These are phyloP conservation scores for Malassezia cuniculi DNA, from an alignment of 1,284 basidiomycete species.

Conservation along the genomic window DNA sequence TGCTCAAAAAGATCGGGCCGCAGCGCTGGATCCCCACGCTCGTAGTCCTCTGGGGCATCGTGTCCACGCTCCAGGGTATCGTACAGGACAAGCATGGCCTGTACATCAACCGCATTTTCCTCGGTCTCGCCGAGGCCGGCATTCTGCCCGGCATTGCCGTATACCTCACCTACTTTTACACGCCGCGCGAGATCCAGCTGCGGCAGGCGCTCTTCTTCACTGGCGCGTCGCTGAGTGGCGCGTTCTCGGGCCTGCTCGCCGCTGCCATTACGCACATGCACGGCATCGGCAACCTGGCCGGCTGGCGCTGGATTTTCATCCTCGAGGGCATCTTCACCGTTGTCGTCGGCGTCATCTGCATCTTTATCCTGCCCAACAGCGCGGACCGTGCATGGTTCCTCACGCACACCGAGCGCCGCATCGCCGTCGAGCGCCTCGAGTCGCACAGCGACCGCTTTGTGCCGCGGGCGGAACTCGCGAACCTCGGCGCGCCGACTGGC, in stretches of 20 bases:
- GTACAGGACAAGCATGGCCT: constrained; percentile 27
- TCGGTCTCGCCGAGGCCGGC: constrained; percentile 29
- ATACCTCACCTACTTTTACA: constrained; percentile 38
- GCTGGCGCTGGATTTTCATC: constrained; percentile 37
- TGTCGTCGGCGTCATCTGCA: constrained; percentile 21
- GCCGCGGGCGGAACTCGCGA: constrained; percentile 6
- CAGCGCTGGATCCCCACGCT: constrained; percentile 30
- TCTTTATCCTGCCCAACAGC: constrained; percentile 28
- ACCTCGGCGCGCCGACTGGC: constrained; percentile 12
- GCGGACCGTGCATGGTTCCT: constrained; percentile 25
- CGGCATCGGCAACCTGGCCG: constrained; percentile 12
- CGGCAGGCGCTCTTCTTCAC: constrained; percentile 38
- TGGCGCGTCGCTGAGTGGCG: constrained; percentile 29
- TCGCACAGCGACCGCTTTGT: constrained; percentile 14
- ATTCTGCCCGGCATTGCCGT: constrained; percentile 29
- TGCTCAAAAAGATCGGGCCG: constrained; percentile 29
- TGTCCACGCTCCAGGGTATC: constrained; percentile 29
- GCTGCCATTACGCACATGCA: constrained; percentile 21
- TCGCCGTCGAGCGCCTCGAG: constrained; percentile 23
- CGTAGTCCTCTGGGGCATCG: constrained; percentile 26
- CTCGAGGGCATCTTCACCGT: constrained; percentile 34
- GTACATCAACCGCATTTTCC: constrained; percentile 32
- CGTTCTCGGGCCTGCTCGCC: constrained; percentile 34
- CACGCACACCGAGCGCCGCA: constrained; percentile 17
- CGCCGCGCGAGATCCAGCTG: constrained; percentile 28